Evolutionary conservation across 169 alveolate species (phyloP).

Genomic region (Babesia microti): DNA sequence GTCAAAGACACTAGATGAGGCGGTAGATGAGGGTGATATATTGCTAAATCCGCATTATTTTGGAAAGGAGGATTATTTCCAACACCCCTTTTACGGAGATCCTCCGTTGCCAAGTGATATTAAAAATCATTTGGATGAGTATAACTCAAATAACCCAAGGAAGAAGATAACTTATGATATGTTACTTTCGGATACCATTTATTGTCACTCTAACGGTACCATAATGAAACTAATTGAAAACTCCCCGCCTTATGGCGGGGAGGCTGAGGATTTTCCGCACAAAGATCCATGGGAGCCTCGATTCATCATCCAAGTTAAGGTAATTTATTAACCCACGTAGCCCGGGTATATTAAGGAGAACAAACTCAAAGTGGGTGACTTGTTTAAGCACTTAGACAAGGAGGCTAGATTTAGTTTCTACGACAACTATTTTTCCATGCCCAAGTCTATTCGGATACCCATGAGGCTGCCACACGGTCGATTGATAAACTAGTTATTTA

Average conservation of each 20-base stretch:
- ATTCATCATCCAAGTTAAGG: conserved; percentile 23
- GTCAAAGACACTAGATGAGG: conserved; percentile 62
- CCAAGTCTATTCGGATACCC: conserved; percentile 48
- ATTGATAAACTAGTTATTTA: conserved; percentile 3
- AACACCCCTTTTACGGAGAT: conserved; percentile 53
- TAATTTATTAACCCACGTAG: too few species aligned
- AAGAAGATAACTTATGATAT: conserved; percentile 42
- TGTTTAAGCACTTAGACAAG: conserved; percentile 21
- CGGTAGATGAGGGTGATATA: conserved; percentile 57
- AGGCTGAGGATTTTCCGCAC: conserved; percentile 21
- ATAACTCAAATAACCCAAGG: conserved; percentile 48
- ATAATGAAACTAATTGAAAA: conserved; percentile 55
- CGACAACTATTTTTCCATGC: conserved; percentile 56
- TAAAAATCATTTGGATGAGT: conserved; percentile 38
- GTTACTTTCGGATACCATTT: conserved; percentile 43
- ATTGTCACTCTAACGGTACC: conserved; percentile 65
- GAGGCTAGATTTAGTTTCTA: conserved; percentile 21
- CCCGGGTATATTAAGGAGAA: conserved; percentile 37
- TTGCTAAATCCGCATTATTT: conserved; percentile 51
- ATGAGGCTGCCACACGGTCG: conserved; percentile 58
- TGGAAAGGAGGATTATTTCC: conserved; percentile 52
- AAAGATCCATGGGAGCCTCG: conserved; percentile 48
- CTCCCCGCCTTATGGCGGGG: conserved; percentile 16
- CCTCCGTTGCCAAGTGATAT: conserved; percentile 49
- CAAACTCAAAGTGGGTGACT: conserved; percentile 31